These are phyloP conservation scores for Torrubiellomyces zombiae DNA, from an alignment of 2,329 filamentous ascomycete genomes.

Conservation along the genomic window DNA sequence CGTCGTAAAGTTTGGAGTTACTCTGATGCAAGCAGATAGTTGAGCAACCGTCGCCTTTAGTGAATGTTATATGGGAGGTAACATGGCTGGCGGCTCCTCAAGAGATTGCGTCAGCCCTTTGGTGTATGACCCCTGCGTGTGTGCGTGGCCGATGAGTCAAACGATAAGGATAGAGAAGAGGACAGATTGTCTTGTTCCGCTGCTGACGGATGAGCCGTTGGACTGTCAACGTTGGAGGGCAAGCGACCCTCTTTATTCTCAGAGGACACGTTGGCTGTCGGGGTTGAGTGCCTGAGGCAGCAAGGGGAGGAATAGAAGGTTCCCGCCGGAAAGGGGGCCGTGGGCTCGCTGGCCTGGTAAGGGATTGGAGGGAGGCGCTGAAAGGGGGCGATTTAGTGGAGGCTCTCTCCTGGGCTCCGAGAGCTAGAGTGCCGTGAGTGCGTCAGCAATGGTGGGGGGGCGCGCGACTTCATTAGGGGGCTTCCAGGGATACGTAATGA, in stretches of 20 bases:
- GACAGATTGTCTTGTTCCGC: conserved; percentile 4
- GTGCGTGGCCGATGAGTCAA: conserved; percentile 13
- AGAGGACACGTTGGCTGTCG: conserved; percentile 15
- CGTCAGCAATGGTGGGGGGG: too few species aligned
- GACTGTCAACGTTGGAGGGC: conserved; percentile 1
- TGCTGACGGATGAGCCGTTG: conserved; percentile 3
- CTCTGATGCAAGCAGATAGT: conserved; percentile 3
- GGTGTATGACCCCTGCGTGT: too few species aligned
- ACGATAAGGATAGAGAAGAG: conserved; percentile 2
- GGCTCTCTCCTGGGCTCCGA: too few species aligned
- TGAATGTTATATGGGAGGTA: too few species aligned
- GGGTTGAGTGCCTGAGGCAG: conserved; percentile 14
- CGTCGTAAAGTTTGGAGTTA: not conserved
- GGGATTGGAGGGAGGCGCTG: too few species aligned
- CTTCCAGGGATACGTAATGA: too few species aligned
- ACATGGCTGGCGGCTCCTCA: conserved; percentile 10
- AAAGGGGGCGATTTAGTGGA: too few species aligned
- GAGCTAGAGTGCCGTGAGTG: too few species aligned
- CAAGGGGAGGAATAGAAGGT: conserved; percentile 6
- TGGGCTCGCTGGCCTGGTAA: too few species aligned
- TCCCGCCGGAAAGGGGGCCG: too few species aligned
- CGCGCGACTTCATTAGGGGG: too few species aligned
- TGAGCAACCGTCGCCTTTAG: too few species aligned
- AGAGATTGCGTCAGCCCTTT: conserved; percentile 8
- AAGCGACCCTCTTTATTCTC: conserved; percentile 5